Evolutionary conservation across 2,329 filamentous ascomycete genomes (phyloP), one percentile per base, ranked within the genome.

Genomic region (Emergomyces africanus): DNA sequence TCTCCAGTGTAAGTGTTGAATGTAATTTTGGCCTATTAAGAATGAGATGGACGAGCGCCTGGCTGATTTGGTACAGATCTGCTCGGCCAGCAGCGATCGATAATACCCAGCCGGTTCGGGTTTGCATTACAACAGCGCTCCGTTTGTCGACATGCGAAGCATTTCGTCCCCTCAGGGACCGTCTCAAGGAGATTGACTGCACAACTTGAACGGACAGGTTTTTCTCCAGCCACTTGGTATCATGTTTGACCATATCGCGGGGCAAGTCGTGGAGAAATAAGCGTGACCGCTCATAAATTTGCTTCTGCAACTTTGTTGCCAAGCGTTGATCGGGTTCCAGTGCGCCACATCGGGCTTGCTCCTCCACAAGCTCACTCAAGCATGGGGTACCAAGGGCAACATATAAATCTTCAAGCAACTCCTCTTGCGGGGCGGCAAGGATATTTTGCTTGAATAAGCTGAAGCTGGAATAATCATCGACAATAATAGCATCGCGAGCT

Each of bases 41-140:
- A 42, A 99, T 79, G 57, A 95, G 76, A 66, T 87, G 84, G 62
- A 92, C 90, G 53, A 99, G 79, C 30, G 89, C 89, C 66, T 91
- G 88, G 60, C 90, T 94, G 64, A 99, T 86, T 74, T 99, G 90
- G 70, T 95, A 97, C 69, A 95, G 83, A 69, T 97, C 90, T 35
- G 84, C 87, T 61, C 83, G 82, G 1, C 78, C 81, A 10, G 85
- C 82, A 3, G 87, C 86, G 42, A 97, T 84, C 68, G 87, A 95
- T n/a, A 97, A 75, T 4, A 84, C 81, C 69, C 82, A 86, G 18
- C 82, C 80, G 28, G 71, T 78, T 57, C 79, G 77, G 50, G 81
- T 75, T 46, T 74, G 70, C 41, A 83, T 84, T 41, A 83, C 72
- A n/a, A 86, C 88, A 28, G 88, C 90, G 20, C 85, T 90, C 67